Conservation (phyloP, 345 rosid genomes). For the Eucalyptus lansdowneana region DNA sequence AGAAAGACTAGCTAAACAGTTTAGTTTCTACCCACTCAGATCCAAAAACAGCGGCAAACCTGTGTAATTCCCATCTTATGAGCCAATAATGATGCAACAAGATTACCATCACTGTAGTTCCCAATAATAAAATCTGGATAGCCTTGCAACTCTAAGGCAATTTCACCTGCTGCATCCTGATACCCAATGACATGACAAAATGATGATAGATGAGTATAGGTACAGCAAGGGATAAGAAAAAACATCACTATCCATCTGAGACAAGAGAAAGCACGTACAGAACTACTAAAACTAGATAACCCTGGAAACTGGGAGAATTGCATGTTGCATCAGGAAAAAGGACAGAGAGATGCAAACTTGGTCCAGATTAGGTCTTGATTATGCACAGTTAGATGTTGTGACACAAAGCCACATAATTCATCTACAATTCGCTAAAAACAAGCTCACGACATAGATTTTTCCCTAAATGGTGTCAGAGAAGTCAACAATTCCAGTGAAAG, state of each 20-base stretch:
- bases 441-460: neutral
- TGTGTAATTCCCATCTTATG: neutral
- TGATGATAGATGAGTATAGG: neutral
- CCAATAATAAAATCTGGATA: neutral
- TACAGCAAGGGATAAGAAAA: neutral
- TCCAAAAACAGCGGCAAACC: neutral
- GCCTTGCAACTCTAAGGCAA: neutral
- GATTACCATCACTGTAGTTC: conserved; percentile 3
- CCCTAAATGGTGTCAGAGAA: neutral
- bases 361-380: neutral
- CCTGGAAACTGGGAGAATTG: neutral
- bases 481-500: neutral
- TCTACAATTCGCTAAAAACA: neutral
- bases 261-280: neutral
- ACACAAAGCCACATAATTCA: neutral
- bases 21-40: neutral
- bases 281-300: neutral
- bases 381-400: neutral
- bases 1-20: neutral
- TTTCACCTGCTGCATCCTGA: conserved; percentile 1
- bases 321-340: neutral
- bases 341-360: neutral
- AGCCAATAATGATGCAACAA: neutral
- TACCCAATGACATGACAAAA: neutral
- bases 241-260: neutral